These are phyloP conservation scores for Theileria equi DNA, from an alignment of 169 alveolate genomes.

Conservation along the genomic window DNA sequence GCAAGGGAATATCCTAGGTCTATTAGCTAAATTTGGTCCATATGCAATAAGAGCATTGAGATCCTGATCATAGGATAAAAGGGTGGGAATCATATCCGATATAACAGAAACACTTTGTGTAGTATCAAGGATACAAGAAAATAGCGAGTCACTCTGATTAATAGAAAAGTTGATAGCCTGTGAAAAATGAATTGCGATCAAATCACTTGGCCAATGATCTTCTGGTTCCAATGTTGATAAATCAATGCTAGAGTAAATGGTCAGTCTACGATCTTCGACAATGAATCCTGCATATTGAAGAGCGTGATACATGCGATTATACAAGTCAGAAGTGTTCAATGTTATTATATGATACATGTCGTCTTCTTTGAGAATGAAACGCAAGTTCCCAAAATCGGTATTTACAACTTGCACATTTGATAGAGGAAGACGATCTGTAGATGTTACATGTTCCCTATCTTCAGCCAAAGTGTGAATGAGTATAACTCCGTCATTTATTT, in stretches of 20 bases:
- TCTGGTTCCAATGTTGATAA: not conserved
- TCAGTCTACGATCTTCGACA: conserved; percentile 32
- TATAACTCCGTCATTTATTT: conserved; percentile 2
- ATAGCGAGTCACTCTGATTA: not conserved
- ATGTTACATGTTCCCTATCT: not conserved
- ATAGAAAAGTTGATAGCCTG: not conserved
- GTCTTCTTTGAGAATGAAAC: conserved; percentile 24
- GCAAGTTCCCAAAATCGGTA: conserved; percentile 11
- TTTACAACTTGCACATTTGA: not conserved
- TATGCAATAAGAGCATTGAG: conserved; percentile 16
- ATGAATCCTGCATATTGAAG: conserved; percentile 74
- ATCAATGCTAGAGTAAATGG: conserved; percentile 38
- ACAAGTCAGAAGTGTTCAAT: conserved; percentile 4
- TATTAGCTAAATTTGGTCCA: conserved; percentile 55
- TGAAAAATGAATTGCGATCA: not conserved
- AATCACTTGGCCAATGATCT: conserved; percentile 3
- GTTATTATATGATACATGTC: conserved; percentile 19
- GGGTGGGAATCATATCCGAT: conserved; percentile 1
- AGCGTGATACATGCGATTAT: conserved; percentile 67
- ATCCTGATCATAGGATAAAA: conserved; percentile 13
- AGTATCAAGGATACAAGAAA: not conserved
- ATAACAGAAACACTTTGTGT: not conserved
- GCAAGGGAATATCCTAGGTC: conserved; percentile 17
- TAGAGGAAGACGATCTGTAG: not conserved
- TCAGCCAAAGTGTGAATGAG: conserved; percentile 13